Base-by-base conservation (phyloP, 2,329 filamentous ascomycete genomes). In the Neofusicoccum ribis region DNA sequence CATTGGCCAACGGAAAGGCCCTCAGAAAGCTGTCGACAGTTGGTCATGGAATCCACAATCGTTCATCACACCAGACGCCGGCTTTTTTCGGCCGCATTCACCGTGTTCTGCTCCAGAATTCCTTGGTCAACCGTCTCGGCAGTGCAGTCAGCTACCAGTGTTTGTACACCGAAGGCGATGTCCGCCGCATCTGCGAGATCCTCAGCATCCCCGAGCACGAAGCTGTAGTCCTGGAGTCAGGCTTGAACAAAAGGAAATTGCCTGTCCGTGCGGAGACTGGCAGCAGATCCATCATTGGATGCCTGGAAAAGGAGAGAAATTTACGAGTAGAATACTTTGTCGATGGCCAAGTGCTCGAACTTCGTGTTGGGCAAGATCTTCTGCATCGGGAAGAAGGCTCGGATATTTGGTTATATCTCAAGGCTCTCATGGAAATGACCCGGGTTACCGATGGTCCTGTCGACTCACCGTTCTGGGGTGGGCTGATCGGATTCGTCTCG, bases 401-500 rank as follows among this genome's bases (percentile, higher is more conserved):
- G 12, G 70, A 77, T 17, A 73, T 79, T 5, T 83, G 81, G 75
- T 68, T 70, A 3, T 79, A 76, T 47, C 67, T 84, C 5, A 77
- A 77, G 50, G 68, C 69, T 3, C 74, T 79, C 36, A 79, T 82
- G 73, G 68, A 73, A 41, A 7, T 15, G 5, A 60, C 44, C 6
- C 46, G 54, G 1, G 46, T n/a, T 68, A 14, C 60, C 68, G 6
- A 76, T 72, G 79, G 79, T 4, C 69, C 70, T 34, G 67, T 71
- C 5, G 61, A 61, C 31, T 58, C 39, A 5, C 85, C 91, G 0
- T 97, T 96, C 73, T 87, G 91, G 77, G 93, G 92, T 60, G 93
- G 93, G 0, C 88, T 96, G 66, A 87, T 96, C 78, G 93, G 93
- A 0, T 96, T 90, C 71, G 85, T 92, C 59, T 92, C 91, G 0